Evolutionary conservation across 768 basidiomycete genomes (phyloP), one percentile per base, ranked within the genome.

Genomic region (Boletus rufocinnamomeus): DNA sequence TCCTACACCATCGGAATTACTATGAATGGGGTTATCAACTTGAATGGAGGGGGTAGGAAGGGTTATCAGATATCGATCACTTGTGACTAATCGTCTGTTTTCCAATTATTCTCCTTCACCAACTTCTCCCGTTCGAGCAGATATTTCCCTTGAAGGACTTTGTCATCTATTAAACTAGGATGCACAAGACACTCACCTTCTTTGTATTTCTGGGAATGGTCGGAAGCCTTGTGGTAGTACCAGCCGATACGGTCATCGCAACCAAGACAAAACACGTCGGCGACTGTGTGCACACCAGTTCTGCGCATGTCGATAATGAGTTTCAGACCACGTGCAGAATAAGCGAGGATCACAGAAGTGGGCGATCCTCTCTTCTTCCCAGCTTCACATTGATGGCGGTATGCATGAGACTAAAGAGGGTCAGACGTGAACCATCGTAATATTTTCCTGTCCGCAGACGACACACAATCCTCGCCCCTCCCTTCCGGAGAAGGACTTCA

Each of bases 391-490:
- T 93, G 21, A 82, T 81, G 1, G 89, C 89, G 0, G 87, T 86
- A 67, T 93, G 84, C 79, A 91, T 85, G 21, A 93, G 75, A 64
- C 91, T 93, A 63, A 10, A 58, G 7, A 13, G 25, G 7, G 40
- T 54, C 56, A 50, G 57, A 56, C 11, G 37, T 57, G 47, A 38
- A 40, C 43, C 17, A 30, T 35, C 27, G 17, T 32, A 43, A 11
- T 21, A 57, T 48, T 47, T 23, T 9, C 34, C 52, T 37, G 27
- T 35, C 14, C 14, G 44, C 14, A 14, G 43, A 60, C 40, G 37
- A 83, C 89, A 72, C 64, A 85, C 91, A 84, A 92, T 66, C 90
- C 91, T 58, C 88, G 79, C 3, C 91, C 91, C 48, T 93, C 91
- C 66, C 91, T 77, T 6, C 91, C 91, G 30, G 89, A 87, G 75